Evolutionary conservation across 192 early-diverging fungal genomes (phyloP), one percentile per base, ranked within the genome.

Genomic region (Coemansia sp.): DNA sequence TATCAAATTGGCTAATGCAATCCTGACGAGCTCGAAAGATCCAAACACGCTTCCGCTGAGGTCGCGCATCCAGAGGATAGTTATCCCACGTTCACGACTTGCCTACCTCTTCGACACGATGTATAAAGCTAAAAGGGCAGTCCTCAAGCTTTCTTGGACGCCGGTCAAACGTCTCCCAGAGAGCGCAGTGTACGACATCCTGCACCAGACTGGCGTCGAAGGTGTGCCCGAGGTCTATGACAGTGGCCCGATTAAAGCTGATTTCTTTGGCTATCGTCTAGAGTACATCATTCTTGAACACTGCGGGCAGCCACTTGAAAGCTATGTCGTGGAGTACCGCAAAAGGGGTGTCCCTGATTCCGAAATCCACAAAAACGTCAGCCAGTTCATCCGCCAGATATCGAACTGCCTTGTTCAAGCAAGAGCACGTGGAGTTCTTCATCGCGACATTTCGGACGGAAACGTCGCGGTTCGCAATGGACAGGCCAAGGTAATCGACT

Each of bases 371-470:
- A 26, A 25, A 8, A 3, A 26, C 1, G 25, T 51, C 8, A 26
- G 8, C 7, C 23, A 23, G 5, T 7, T 65, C 23, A 40, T 46
- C 0, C 29, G 30, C 4, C 1, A 35, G 23, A 28, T 40, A 48
- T 1, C 48, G 18, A 16, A 13, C 0, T 59, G 57, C 29, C 58
- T 64, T 21, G 37, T 58, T 8, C 62, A 12, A 13, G 48, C 48
- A 7, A 51, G 48, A 9, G 21, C 26, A 2, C 21, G 26, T 23
- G 48, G 48, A 6, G 20, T 64, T 0, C 63, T 64, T 4, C 52
- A 64, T 23, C 13, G 61, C 6, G 61, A 63, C 30, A 59, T 72
- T 1, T 72, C 71, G 4, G 1, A 21, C 16, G 71, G 64, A 12
- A 67, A 72, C 43, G 67, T 72, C 9, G 10, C 71, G 0, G 28